Conservation (phyloP, 257 asterid genomes). For the Capsicum rhomboideum region DNA sequence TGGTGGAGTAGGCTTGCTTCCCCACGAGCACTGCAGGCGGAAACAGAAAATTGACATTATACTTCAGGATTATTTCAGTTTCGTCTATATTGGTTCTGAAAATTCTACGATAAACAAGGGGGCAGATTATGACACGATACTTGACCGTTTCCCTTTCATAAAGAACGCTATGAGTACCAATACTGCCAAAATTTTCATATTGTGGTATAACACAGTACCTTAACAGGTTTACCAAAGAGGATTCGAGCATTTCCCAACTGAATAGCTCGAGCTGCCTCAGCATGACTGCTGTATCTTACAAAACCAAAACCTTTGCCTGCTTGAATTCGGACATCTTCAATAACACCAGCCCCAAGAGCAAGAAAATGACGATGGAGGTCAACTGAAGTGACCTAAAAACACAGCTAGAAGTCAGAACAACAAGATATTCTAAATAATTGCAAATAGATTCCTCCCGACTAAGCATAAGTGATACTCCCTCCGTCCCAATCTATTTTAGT, state of each 20-base stretch:
- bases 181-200: not conserved
- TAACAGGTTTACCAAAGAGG: conserved; percentile 52
- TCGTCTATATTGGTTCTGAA: not conserved
- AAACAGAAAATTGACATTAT: not conserved
- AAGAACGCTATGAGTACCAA: not conserved
- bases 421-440: not conserved
- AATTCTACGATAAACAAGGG: not conserved
- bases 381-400: conserved; percentile 54
- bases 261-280: conserved; percentile 83
- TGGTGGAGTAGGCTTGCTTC: conserved; percentile 78
- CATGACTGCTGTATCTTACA: conserved; percentile 69
- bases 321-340: conserved; percentile 82
- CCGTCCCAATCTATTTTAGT: not conserved
- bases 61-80: not conserved
- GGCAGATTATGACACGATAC: not conserved
- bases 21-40: conserved; percentile 71
- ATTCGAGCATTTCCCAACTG: conserved; percentile 65
- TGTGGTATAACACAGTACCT: conserved; percentile 25
- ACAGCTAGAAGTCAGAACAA: not conserved
- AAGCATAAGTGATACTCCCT: not conserved
- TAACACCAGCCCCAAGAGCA: conserved; percentile 60
- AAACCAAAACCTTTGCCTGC: conserved; percentile 89
- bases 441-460: not conserved
- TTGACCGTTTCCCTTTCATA: not conserved
- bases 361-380: conserved; percentile 76